These are phyloP conservation scores for Porcisia deanei DNA, from an alignment of 208 protist species.

Conservation along the genomic window DNA sequence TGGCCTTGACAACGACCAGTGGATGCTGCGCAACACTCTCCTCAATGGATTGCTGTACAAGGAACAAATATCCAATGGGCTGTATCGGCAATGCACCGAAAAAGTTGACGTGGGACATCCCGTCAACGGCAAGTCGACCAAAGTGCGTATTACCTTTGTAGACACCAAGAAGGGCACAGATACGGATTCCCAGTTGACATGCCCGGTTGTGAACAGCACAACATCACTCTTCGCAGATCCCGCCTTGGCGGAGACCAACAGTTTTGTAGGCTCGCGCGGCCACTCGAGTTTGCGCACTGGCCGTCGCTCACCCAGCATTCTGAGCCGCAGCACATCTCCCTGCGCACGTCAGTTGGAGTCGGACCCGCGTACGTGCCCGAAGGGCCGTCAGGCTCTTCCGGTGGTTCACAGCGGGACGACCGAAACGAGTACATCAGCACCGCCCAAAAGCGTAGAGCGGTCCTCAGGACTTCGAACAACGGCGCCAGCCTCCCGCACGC, in stretches of 20 bases:
- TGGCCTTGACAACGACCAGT: constrained; percentile 91
- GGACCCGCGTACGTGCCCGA: constrained; percentile 55
- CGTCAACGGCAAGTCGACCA: constrained; percentile 33
- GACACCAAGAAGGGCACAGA: constrained; percentile 77
- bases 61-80: constrained; percentile 61
- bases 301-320: constrained; percentile 63
- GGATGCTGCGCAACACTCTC: constrained; percentile 92
- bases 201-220: constrained; percentile 51
- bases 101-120: constrained; percentile 62
- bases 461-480: constrained; percentile 12
- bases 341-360: constrained; percentile 64
- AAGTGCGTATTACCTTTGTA: constrained; percentile 60
- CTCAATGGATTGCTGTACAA: constrained; percentile 83
- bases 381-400: constrained; percentile 55
- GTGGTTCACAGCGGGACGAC: constrained; percentile 29
- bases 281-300: constrained; percentile 41
- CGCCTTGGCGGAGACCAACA: constrained; percentile 11
- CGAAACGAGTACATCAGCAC: constrained; percentile 9
- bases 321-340: constrained; percentile 71
- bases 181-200: constrained; percentile 38
- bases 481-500: constrained; percentile 16
- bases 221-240: constrained; percentile 49
- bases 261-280: constrained; percentile 63
- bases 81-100: constrained; percentile 64
- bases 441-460: constrained; percentile 14